Conservation (phyloP, 1,139 yeast genomes). For the Candida albicans region DNA sequence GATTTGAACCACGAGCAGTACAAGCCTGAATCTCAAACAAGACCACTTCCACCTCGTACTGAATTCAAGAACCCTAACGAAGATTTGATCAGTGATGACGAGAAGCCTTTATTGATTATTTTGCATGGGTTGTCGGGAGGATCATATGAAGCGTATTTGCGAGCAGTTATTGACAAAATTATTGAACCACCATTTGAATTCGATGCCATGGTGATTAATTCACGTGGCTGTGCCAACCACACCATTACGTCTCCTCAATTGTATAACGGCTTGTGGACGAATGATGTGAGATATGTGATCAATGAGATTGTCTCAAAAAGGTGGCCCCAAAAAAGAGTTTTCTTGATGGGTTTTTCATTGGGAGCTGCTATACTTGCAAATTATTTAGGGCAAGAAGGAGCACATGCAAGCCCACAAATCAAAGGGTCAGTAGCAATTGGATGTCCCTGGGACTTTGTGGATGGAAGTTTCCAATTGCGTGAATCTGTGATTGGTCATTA, state of each 20-base stretch:
- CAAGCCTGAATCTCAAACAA: conserved; percentile 36
- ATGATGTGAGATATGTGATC: conserved; percentile 55
- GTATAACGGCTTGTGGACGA: conserved; percentile 63
- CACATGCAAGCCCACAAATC: conserved; percentile 33
- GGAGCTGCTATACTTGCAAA: conserved; percentile 60
- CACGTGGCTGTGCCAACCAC: conserved; percentile 63
- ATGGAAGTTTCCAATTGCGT: conserved; percentile 43
- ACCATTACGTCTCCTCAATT: conserved; percentile 58
- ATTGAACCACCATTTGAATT: conserved; percentile 36
- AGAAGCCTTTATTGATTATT: conserved; percentile 52
- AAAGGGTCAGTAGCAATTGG: conserved; percentile 52
- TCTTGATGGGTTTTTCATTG: conserved; percentile 54
- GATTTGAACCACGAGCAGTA: conserved; percentile 28
- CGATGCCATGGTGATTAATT: conserved; percentile 56
- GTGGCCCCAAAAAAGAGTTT: conserved; percentile 54
- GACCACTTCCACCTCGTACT: conserved; percentile 45
- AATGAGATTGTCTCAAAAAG: conserved; percentile 43
- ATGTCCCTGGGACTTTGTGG: conserved; percentile 58
- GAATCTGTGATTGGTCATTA: conserved; percentile 44
- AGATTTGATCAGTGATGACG: conserved; percentile 31
- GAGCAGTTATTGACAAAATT: conserved; percentile 42
- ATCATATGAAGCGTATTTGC: conserved; percentile 56
- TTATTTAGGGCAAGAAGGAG: conserved; percentile 55
- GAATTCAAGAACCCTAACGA: conserved; percentile 35
- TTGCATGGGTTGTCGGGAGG: conserved; percentile 67